A percentile compares a stretch with the other conserved stretches of the same genome.
Conservation (phyloP, 2,329 filamentous ascomycete species). For the Apiospora pterosperma region DNA sequence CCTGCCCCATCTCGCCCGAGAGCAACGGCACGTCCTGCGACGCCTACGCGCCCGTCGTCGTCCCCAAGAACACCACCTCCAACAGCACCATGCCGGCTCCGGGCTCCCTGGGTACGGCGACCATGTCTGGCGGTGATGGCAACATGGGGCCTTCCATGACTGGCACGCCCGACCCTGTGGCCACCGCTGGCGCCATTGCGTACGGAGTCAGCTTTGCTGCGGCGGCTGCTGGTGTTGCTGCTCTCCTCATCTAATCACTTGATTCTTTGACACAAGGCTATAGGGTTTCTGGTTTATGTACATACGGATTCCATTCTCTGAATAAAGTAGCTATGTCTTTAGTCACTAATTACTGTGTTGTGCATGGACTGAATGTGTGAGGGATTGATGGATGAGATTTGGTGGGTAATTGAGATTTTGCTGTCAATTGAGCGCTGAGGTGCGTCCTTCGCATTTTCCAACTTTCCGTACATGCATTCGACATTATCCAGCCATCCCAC, state of each 20-base stretch:
- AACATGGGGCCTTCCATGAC: conserved; percentile 8
- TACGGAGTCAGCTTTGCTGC: conserved; percentile 25
- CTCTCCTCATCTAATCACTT: conserved; percentile 23
- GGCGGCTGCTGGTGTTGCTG: conserved; percentile 21
- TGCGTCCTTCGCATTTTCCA: neutral
- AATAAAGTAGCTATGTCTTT: neutral
- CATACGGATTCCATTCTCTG: neutral
- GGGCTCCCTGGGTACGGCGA: conserved; percentile 5
- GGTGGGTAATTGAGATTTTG: neutral
- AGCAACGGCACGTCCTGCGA: conserved; percentile 39
- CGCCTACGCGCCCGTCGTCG: conserved; percentile 34
- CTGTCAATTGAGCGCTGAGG: neutral
- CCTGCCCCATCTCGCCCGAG: conserved; percentile 40
- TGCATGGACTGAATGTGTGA: neutral
- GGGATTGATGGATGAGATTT: neutral
- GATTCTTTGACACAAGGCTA: neutral
- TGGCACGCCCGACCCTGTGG: conserved; percentile 12
- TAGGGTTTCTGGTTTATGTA: neutral
- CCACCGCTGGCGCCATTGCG: conserved; percentile 20
- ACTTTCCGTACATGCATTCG: too few species aligned
- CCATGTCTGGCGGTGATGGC: neutral
- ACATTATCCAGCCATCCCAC: too few species aligned
- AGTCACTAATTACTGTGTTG: neutral
- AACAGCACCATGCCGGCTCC: conserved; percentile 14
- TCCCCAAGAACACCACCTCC: conserved; percentile 14